Conservation (phyloP, 768 basidiomycete genomes). For the Antrodiella citrinella region DNA sequence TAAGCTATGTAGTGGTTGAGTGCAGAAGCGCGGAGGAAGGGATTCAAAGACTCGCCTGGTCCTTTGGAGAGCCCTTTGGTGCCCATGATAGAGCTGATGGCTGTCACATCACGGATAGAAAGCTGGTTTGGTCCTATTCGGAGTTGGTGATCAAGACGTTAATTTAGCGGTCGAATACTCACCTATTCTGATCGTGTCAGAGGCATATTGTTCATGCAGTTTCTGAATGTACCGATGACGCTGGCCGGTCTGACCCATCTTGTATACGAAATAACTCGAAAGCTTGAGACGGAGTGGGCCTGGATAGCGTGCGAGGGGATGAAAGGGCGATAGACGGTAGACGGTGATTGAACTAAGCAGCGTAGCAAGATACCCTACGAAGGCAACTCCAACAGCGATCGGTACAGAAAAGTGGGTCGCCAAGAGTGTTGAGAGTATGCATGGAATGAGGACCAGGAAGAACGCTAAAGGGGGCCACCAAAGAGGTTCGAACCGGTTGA, state of each 20-base stretch:
- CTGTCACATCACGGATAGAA: constrained; percentile 8
- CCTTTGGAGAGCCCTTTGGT: constrained; percentile 6
- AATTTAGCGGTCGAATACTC: constrained; percentile 11
- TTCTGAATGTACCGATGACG: constrained; percentile 15
- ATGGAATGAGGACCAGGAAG: constrained; percentile 10
- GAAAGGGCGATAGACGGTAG: constrained; percentile 17
- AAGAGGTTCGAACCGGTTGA: constrained; percentile 12
- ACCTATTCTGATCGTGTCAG: constrained; percentile 29
- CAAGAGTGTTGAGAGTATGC: constrained; percentile 6
- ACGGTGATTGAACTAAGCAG: constrained; percentile 8
- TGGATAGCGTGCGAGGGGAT: constrained; percentile 15
- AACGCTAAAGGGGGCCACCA: constrained; percentile 1
- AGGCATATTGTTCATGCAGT: constrained; percentile 16
- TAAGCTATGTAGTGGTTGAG: not conserved
- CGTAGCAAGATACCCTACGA: constrained; percentile 8
- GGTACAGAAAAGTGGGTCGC: constrained; percentile 2
- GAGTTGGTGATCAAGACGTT: not conserved
- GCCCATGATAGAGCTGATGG: constrained; percentile 8
- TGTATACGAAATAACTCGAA: constrained; percentile 10
- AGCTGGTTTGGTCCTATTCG: constrained; percentile 12
- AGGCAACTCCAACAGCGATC: constrained; percentile 6
- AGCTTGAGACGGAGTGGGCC: constrained; percentile 14
- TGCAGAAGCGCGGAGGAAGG: not conserved
- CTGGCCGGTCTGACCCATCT: constrained; percentile 12
- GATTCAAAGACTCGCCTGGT: not conserved